Evolutionary conservation across 768 basidiomycete genomes (phyloP).

Genomic region (Leccinellum albellum): DNA sequence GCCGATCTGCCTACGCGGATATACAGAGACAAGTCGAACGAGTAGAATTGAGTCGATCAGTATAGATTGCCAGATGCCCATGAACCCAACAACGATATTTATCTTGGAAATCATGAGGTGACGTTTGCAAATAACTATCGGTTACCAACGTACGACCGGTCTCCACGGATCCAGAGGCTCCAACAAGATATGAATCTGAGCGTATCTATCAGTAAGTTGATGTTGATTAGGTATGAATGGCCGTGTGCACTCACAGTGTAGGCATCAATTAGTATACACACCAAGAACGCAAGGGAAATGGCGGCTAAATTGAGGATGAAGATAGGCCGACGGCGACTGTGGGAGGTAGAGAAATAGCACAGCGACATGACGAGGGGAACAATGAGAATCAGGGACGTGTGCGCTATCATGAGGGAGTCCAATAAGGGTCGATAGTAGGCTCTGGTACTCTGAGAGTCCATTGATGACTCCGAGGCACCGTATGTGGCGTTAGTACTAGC

Average conservation of each 20-base stretch:
- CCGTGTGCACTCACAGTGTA: conserved; percentile 3
- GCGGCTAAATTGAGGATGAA: conserved; percentile 16
- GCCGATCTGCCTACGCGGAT: conserved; percentile 13
- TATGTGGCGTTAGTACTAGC: not conserved
- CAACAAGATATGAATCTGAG: conserved; percentile 23
- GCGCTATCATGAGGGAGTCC: conserved; percentile 20
- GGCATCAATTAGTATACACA: conserved; percentile 10
- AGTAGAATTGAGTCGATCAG: conserved; percentile 25
- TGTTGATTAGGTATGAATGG: not conserved
- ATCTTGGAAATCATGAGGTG: conserved; percentile 1
- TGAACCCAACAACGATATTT: conserved; percentile 17
- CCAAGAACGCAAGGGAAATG: conserved; percentile 10
- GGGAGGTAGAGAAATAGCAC: conserved; percentile 22
- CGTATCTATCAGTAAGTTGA: not conserved
- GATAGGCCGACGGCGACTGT: conserved; percentile 15
- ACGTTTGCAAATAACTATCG: not conserved
- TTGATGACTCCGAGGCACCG: not conserved
- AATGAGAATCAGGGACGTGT: conserved; percentile 18
- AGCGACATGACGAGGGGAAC: conserved; percentile 16
- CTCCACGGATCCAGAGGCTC: conserved; percentile 16
- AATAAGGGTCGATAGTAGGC: conserved; percentile 9
- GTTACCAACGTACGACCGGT: not conserved
- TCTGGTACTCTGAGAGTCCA: too few species aligned
- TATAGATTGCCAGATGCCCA: conserved; percentile 23
- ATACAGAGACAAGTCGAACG: conserved; percentile 21